Conservation (phyloP, 192 early-diverging fungal species). For the Coemansia sp. region DNA sequence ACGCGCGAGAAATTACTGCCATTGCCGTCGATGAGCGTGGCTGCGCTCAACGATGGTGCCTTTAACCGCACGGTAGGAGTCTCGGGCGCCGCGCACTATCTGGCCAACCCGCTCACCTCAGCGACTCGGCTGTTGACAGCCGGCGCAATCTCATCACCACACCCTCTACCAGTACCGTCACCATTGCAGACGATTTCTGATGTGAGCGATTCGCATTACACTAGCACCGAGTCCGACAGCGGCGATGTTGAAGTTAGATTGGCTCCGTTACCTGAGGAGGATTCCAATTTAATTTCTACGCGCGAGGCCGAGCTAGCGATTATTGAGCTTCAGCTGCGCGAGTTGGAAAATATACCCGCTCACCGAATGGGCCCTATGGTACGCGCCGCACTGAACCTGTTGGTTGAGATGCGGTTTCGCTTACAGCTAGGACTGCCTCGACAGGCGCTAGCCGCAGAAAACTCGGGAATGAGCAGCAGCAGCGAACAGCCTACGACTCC, state of each 20-base stretch:
- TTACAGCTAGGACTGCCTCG: conserved; percentile 49
- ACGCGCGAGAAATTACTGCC: conserved; percentile 39
- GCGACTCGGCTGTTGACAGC: neutral
- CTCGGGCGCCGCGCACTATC: conserved; percentile 43
- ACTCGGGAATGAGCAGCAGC: neutral
- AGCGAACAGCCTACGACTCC: neutral
- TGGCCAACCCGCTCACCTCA: conserved; percentile 31
- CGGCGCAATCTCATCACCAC: neutral
- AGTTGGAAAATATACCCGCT: conserved; percentile 41
- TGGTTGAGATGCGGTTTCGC: conserved; percentile 57
- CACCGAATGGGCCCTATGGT: conserved; percentile 52
- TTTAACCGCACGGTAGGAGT: conserved; percentile 34
- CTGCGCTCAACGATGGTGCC: conserved; percentile 31
- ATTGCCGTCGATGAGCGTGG: conserved; percentile 34
- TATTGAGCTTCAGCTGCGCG: conserved; percentile 53
- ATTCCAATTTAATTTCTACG: conserved; percentile 14
- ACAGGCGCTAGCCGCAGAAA: neutral
- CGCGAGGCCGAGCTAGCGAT: conserved; percentile 47
- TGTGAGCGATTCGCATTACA: neutral
- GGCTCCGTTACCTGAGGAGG: neutral
- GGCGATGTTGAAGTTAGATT: neutral
- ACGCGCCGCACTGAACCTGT: conserved; percentile 46
- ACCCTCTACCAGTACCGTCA: neutral
- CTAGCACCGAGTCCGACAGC: neutral
- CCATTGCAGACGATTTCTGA: neutral